Evolutionary conservation across 2,329 filamentous ascomycete species (phyloP), one percentile per base, ranked within the genome.

Genomic region (Exophiala lecanii-corni): DNA sequence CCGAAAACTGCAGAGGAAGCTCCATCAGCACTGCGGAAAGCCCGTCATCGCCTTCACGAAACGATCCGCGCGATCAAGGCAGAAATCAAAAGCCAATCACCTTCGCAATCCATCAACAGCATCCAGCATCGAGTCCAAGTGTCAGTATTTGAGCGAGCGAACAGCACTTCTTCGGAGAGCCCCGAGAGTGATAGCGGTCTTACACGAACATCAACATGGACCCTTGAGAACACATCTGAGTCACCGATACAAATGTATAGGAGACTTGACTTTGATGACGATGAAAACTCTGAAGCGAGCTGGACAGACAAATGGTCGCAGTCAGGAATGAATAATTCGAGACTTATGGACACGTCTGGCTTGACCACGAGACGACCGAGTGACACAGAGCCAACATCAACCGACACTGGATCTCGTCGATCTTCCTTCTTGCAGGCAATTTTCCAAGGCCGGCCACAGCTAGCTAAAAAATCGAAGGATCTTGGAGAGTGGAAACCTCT

Each of bases 111-210:
- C 4, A 66, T 65, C 1, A 39, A 50, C 13, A 41, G 44, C 36
- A 37, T 49, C 13, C 62, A 68, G 34, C 64, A 68, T 28, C 50
- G 39, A 43, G 41, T 38, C 26, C 55, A 58, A 25, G 43, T 51
- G 13, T 72, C 69, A 2, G 67, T 72, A 5, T 72, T 72, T 52
- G 69, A 72, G 43, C 59, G 65, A 16, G 66, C 64, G 10, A 70
- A 66, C 46, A 70, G 68, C 51, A 67, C 65, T 2, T 69, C 67
- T 1, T 71, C 65, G 1, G 62, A 66, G 1, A 57, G 62, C 3
- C 62, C 65, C n/a, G 63, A 64, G 28, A 59, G 60, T 10, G 40
- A 43, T 23, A 54, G 47, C 33, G 49, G 32, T 19, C 39, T 54
- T 17, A 54, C 53, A 28, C 33, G 45, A 33, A 47, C 42, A 12